Evolutionary conservation across 148 eudicot species (phyloP).

Genomic region (Arctostaphylos glauca): DNA sequence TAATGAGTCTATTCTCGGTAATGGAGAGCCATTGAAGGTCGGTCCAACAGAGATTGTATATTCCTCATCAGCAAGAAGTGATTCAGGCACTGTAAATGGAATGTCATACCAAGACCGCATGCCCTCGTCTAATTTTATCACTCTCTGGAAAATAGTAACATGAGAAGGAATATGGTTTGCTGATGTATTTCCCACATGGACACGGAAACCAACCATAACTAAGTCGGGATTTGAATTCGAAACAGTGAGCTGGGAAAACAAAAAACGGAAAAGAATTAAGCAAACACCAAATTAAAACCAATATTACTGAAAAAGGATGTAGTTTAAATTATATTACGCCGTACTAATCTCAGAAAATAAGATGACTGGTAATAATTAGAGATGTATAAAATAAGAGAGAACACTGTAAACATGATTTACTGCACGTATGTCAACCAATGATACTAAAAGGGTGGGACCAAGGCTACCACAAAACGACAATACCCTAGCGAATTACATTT

Average conservation of each 20-base stretch:
- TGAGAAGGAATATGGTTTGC: conserved; percentile 92
- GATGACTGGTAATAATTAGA: not conserved
- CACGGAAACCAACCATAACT: conserved; percentile 96
- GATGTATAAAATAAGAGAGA: not conserved
- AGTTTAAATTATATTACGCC: not conserved
- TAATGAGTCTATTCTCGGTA: conserved; percentile 84
- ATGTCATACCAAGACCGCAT: conserved; percentile 99
- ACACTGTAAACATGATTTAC: not conserved
- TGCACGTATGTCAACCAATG: not conserved
- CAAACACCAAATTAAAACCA: not conserved
- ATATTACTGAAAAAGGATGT: not conserved
- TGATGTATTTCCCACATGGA: conserved; percentile 90
- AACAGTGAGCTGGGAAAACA: conserved; percentile 61
- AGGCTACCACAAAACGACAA: too few species aligned
- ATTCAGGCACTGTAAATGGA: conserved; percentile 95
- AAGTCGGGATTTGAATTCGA: conserved; percentile 93
- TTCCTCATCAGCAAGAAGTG: conserved; percentile 98
- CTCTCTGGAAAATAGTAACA: conserved; percentile 83
- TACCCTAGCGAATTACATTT: too few species aligned
- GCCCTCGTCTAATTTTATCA: conserved; percentile 88
- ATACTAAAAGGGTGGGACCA: not conserved
- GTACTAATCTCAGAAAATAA: conserved; percentile 6
- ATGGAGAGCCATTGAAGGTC: conserved; percentile 71
- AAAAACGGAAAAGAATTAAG: conserved; percentile 13
- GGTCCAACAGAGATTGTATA: conserved; percentile 70